These are phyloP conservation scores for Xylaria arbuscula DNA, from an alignment of 2,329 filamentous ascomycete genomes.

Conservation along the genomic window DNA sequence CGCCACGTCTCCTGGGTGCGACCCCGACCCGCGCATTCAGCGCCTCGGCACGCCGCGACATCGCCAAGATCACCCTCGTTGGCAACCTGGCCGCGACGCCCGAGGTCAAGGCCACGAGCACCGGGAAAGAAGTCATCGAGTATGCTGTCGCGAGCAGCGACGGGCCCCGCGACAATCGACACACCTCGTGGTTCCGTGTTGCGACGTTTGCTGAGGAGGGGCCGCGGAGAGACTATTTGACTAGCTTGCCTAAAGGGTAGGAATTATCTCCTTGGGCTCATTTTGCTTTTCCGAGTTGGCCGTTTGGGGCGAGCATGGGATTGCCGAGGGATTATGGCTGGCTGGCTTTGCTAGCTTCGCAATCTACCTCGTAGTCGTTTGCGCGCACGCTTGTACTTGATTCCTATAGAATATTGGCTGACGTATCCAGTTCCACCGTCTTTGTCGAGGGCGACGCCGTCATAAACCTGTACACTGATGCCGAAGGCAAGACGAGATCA, in stretches of 20 bases:
- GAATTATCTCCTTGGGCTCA: conserved; percentile 46
- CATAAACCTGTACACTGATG: conserved; percentile 74
- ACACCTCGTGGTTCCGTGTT: conserved; percentile 88
- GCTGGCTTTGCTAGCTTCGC: background rate
- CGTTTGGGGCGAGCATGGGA: background rate
- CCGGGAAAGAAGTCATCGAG: conserved; percentile 77
- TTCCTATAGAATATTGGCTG: conserved; percentile 22
- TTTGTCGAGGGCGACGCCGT: conserved; percentile 85
- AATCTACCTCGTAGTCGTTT: background rate
- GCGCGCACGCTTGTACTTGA: background rate
- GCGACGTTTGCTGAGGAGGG: conserved; percentile 77
- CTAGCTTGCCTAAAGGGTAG: conserved; percentile 85
- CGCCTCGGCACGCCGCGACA: conserved; percentile 70
- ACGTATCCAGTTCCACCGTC: conserved; percentile 72
- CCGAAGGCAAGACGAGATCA: conserved; percentile 74
- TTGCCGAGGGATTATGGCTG: background rate
- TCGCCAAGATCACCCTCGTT: conserved; percentile 87
- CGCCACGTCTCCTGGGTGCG: conserved; percentile 48
- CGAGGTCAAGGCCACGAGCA: conserved; percentile 76
- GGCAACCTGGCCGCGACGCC: conserved; percentile 85
- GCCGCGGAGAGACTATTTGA: conserved; percentile 75
- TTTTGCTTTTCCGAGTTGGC: background rate
- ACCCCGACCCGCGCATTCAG: conserved; percentile 78
- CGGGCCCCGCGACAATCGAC: conserved; percentile 75
- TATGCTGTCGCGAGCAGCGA: conserved; percentile 79